Conservation (phyloP, 768 basidiomycete species). For the Boletus subcaerulescens region DNA sequence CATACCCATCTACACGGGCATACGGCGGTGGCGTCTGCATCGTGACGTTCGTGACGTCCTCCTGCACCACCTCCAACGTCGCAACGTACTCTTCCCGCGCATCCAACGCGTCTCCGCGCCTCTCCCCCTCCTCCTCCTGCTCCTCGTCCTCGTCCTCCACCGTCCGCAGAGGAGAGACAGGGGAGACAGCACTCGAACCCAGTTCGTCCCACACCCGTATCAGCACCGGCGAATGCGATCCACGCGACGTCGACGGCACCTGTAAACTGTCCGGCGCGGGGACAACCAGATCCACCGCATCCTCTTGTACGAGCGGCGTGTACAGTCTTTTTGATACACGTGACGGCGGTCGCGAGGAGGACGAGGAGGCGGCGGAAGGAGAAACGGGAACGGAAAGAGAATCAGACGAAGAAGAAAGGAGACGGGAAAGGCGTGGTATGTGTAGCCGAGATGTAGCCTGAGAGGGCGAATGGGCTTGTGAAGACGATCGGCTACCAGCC, state of each 20-base stretch:
- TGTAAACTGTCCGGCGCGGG: constrained; percentile 15
- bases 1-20: constrained; percentile 9
- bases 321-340: constrained; percentile 9
- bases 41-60: constrained; percentile 1
- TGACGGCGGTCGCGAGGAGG: background rate
- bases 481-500: constrained; percentile 6
- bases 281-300: constrained; percentile 89
- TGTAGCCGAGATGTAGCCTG: constrained; percentile 4
- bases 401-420: background rate
- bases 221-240: constrained; percentile 15
- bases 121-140: background rate
- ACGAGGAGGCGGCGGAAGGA: background rate
- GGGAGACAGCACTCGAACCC: background rate
- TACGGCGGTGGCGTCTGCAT: constrained; percentile 21
- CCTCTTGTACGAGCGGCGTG: constrained; percentile 36
- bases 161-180: background rate
- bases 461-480: constrained; percentile 4
- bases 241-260: constrained; percentile 16
- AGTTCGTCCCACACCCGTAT: constrained; percentile 28
- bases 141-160: background rate
- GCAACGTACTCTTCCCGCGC: background rate
- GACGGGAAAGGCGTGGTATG: constrained; percentile 12
- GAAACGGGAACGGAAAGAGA: background rate
- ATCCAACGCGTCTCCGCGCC: background rate
- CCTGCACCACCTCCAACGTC: background rate